A percentile compares a stretch with the other conserved stretches of the same genome.
phyloP scores from a whole-genome alignment of 2,329 filamentous ascomycete species.

The Diplodia sapinea region DNA sequence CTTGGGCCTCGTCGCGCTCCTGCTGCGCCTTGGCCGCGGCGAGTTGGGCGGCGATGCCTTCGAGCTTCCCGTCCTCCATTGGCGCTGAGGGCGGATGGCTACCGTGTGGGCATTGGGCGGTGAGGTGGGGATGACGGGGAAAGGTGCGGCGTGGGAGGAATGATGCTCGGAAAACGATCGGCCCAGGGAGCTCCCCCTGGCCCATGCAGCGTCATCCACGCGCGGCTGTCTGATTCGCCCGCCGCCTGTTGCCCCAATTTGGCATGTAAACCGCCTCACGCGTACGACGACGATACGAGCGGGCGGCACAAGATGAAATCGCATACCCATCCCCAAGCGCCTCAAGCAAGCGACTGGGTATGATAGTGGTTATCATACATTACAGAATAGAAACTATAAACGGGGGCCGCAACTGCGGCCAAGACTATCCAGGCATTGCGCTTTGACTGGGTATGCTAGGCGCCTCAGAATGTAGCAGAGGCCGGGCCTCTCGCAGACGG shows the following conservation, averaged over 20 bases:
- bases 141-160: conserved; percentile 16
- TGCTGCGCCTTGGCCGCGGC: conserved; percentile 44
- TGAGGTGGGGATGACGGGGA: conserved; percentile 10
- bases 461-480: conserved; percentile 46
- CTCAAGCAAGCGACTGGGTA: conserved; percentile 32
- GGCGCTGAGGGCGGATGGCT: conserved; percentile 26
- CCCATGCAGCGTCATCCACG: conserved; percentile 8
- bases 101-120: conserved; percentile 15
- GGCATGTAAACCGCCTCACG: conserved; percentile 12
- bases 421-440: conserved; percentile 32
- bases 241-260: conserved; percentile 12
- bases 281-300: conserved; percentile 25
- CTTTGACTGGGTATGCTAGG: conserved; percentile 35
- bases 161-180: conserved; percentile 24
- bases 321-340: conserved; percentile 43
- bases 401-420: conserved; percentile 44
- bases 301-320: conserved; percentile 35
- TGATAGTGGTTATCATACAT: conserved; percentile 46
- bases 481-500: conserved; percentile 4
- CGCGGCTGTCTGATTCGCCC: conserved; percentile 14
- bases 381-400: conserved; percentile 51
- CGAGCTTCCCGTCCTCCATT: conserved; percentile 48
- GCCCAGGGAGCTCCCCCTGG: conserved; percentile 19
- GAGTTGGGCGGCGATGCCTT: conserved; percentile 46
- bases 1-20: conserved; percentile 42